Percentiles rank a stretch among this genome's conserved stretches.
These are phyloP conservation scores for Sporothrix brunneoviolacea DNA, from an alignment of 2,329 filamentous ascomycete species.

Conservation along the genomic window DNA sequence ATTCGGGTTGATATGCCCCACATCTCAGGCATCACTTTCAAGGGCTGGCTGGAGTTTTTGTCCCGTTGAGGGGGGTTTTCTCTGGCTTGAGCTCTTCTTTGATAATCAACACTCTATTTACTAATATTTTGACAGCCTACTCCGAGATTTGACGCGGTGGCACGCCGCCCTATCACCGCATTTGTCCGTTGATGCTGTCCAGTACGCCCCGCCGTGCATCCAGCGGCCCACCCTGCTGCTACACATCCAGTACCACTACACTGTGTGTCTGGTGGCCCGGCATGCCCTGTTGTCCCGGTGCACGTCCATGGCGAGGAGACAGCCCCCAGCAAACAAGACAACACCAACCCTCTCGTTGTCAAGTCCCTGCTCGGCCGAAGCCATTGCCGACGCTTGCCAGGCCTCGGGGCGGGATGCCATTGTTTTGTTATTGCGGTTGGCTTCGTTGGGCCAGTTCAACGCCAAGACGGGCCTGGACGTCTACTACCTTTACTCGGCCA, in stretches of 20 bases:
- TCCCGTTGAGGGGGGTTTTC: too few species aligned
- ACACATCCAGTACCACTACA: slow-evolving; percentile 35
- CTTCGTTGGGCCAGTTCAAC: slow-evolving; percentile 30
- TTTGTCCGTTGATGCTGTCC: slow-evolving; percentile 27
- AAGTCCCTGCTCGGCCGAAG: background rate
- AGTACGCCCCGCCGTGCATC: slow-evolving; percentile 27
- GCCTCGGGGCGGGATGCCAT: background rate
- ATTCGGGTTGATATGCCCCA: too few species aligned
- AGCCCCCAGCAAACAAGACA: background rate
- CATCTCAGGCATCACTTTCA: too few species aligned
- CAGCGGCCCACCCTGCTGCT: slow-evolving; percentile 32
- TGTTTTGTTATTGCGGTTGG: slow-evolving; percentile 28
- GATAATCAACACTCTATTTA: too few species aligned
- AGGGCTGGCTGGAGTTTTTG: too few species aligned
- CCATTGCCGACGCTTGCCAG: slow-evolving; percentile 1
- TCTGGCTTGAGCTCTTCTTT: too few species aligned
- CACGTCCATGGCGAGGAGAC: slow-evolving; percentile 20
- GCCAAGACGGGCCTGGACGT: slow-evolving; percentile 32
- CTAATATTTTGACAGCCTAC: too few species aligned
- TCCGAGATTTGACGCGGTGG: slow-evolving; percentile 34
- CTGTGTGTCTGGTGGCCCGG: slow-evolving; percentile 30
- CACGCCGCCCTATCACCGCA: slow-evolving; percentile 29
- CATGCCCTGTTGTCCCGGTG: slow-evolving; percentile 30
- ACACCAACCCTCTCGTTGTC: background rate
- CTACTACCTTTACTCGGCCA: slow-evolving; percentile 32